These are phyloP conservation scores for Taphrina confusa DNA, from an alignment of 1,139 yeast genomes.

Conservation along the genomic window DNA sequence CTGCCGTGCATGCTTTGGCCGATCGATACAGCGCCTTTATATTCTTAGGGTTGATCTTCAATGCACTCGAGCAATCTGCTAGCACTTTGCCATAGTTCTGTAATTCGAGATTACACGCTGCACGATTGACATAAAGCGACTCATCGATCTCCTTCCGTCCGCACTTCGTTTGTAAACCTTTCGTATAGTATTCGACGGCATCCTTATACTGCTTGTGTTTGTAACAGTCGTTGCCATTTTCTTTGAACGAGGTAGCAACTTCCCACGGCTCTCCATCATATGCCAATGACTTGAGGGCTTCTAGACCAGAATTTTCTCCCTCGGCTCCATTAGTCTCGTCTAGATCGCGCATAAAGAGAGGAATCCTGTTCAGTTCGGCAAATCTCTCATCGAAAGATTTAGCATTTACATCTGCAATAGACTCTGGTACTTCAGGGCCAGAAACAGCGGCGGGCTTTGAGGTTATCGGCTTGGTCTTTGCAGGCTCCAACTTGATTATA, in stretches of 20 bases:
- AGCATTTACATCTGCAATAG: conserved; percentile 22
- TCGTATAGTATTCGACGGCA: conserved; percentile 76
- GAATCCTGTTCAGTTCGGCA: conserved; percentile 76
- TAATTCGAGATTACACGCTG: conserved; percentile 85
- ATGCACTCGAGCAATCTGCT: conserved; percentile 77
- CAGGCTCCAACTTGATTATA: conserved; percentile 16
- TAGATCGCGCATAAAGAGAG: conserved; percentile 89
- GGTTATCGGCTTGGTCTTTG: neutral
- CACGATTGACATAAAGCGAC: conserved; percentile 72
- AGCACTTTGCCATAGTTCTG: conserved; percentile 83
- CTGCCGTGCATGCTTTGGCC: conserved; percentile 72
- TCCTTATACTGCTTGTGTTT: conserved; percentile 66
- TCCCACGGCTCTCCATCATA: conserved; percentile 96
- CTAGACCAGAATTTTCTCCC: conserved; percentile 72
- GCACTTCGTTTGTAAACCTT: conserved; percentile 74
- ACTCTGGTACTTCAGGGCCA: conserved; percentile 29
- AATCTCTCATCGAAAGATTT: conserved; percentile 62
- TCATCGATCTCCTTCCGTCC: conserved; percentile 42
- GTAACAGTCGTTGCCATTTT: conserved; percentile 88
- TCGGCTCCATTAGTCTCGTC: conserved; percentile 77
- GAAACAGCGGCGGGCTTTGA: neutral
- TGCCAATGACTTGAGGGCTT: conserved; percentile 87
- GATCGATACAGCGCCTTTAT: conserved; percentile 84
- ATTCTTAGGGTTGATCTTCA: conserved; percentile 65
- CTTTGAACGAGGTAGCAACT: conserved; percentile 82